A percentile compares a stretch with the other conserved stretches of the same genome.
Conservation (phyloP, 2,329 filamentous ascomycete species). For the Aureobasidium sp. region DNA sequence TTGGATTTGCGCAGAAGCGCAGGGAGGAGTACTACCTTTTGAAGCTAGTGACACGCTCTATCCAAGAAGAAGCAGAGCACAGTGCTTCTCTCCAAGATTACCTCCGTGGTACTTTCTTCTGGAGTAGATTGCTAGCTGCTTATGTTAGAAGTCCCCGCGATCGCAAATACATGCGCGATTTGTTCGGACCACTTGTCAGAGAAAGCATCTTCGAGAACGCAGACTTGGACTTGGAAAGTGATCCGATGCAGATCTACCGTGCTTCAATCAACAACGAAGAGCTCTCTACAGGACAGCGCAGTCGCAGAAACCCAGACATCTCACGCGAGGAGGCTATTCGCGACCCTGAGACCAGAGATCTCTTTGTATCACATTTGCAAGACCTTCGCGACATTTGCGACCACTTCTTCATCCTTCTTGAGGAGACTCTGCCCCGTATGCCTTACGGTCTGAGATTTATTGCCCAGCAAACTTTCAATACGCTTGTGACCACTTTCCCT, state of each 20-base stretch:
- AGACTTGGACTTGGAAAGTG: constrained; percentile 85
- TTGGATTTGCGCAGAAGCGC: constrained; percentile 93
- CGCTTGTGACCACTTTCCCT: constrained; percentile 66
- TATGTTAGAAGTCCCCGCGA: constrained; percentile 89
- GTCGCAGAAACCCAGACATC: constrained; percentile 71
- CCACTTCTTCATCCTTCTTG: constrained; percentile 72
- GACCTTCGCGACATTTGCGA: constrained; percentile 92
- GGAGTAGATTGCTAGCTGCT: constrained; percentile 74
- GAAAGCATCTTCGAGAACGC: constrained; percentile 91
- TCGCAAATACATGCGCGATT: constrained; percentile 80
- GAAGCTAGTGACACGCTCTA: constrained; percentile 74
- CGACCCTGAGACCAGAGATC: constrained; percentile 81
- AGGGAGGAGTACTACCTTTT: constrained; percentile 94
- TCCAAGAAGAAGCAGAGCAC: constrained; percentile 75
- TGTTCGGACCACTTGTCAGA: constrained; percentile 75
- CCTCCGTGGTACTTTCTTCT: constrained; percentile 83
- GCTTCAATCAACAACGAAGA: constrained; percentile 97
- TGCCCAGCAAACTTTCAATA: constrained; percentile 74
- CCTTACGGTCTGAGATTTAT: constrained; percentile 89
- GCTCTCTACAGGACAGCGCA: constrained; percentile 78
- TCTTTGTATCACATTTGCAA: constrained; percentile 90
- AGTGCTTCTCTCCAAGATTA: constrained; percentile 72
- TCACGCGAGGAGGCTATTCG: constrained; percentile 90
- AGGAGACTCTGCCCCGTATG: constrained; percentile 78
- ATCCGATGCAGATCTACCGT: constrained; percentile 93